Evolutionary conservation across 495 filamentous ascomycete genomes (phyloP), one percentile per base, ranked within the genome.

Genomic region (Neurospora sp.): DNA sequence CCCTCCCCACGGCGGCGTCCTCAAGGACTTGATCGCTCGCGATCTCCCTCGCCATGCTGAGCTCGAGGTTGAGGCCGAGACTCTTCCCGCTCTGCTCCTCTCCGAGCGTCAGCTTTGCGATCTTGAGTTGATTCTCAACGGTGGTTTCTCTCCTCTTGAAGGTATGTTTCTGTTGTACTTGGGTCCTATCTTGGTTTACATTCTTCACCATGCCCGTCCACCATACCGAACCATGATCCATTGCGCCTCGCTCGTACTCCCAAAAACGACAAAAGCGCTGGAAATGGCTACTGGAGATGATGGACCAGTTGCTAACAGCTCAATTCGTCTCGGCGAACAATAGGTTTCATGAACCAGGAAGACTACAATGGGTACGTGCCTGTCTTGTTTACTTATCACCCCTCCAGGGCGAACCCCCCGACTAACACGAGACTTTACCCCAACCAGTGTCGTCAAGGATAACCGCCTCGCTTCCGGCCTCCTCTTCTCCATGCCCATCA

Each of bases 401-500:
- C 53, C 53, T 61, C 53, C 53, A 61, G 27, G 53, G 53, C 27
- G 53, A 35, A 35, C 53, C 53, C 22, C 22, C 22, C 6, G 27
- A 66, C 27, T 66, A 66, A 66, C 53, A 66, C 27, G 53, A 27
- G 53, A 66, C 31, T 66, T 35, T 35, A 35, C 53, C 48, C 53
- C 22, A 66, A 66, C 53, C 77, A 96, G 96, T 73, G 96, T 99
- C 76, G 94, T 97, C 74, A 89, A 90, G 79, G 88, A 96, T 69
- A 88, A 90, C 82, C 92, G 96, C 72, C 89, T 98, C 71, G 90
- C 90, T 71, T 90, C 94, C 83, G 96, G 96, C 79, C 91, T 90
- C 80, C 90, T 99, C 78, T 99, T 98, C 85, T 92, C 90, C 83
- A 99, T 99, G 83, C 96, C 96, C 73, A 98, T 99, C 78, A 96